Conservation (phyloP, 768 basidiomycete species). For the Kwoniella shandongensis region DNA sequence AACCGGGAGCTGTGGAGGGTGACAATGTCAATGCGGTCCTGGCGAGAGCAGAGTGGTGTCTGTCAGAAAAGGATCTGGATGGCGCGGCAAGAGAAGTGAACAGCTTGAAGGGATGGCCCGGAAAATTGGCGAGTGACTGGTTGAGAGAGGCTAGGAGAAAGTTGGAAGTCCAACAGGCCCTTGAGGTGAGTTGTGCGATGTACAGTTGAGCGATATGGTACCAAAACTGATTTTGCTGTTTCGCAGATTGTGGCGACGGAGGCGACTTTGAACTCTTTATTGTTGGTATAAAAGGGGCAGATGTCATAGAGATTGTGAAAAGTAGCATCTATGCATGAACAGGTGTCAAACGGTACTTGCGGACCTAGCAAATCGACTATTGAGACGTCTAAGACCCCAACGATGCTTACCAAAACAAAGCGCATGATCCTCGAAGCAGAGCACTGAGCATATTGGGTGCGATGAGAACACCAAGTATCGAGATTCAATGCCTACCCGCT, state of each 20-base stretch:
- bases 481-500: too few species aligned
- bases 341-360: too few species aligned
- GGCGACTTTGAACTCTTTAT: slow-evolving; percentile 66
- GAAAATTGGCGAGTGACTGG: slow-evolving; percentile 71
- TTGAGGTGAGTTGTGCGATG: slow-evolving; percentile 63
- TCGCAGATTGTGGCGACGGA: slow-evolving; percentile 75
- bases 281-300: slow-evolving; percentile 33
- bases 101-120: slow-evolving; percentile 71
- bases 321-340: not conserved
- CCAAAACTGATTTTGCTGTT: slow-evolving; percentile 17
- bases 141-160: slow-evolving; percentile 80
- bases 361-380: too few species aligned
- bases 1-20: slow-evolving; percentile 74
- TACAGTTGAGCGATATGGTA: not conserved
- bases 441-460: too few species aligned
- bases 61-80: slow-evolving; percentile 91
- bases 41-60: slow-evolving; percentile 80
- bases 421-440: too few species aligned
- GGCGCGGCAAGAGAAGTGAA: slow-evolving; percentile 84
- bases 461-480: too few species aligned
- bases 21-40: slow-evolving; percentile 82
- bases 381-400: too few species aligned
- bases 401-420: too few species aligned
- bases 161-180: slow-evolving; percentile 85
- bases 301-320: not conserved